A percentile compares a stretch with the other conserved stretches of the same genome.
Conservation (phyloP, 495 filamentous ascomycete genomes). For the Trichoderma parareesei region DNA sequence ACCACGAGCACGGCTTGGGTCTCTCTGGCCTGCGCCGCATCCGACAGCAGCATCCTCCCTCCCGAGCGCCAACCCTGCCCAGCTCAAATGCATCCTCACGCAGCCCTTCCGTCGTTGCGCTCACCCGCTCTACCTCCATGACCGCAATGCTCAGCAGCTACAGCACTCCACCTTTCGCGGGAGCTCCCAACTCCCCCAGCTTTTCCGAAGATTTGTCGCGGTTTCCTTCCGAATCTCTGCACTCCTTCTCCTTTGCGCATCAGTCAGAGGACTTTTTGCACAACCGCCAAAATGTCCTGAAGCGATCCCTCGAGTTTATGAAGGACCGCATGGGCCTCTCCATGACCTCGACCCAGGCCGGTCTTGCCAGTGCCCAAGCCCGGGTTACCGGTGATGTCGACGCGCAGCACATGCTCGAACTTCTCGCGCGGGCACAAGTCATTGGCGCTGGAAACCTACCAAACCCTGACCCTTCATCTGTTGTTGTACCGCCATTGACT, state of each 20-base stretch:
- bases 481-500: constrained; percentile 54
- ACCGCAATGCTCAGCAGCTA: constrained; percentile 39
- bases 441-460: constrained; percentile 48
- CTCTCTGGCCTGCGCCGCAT: constrained; percentile 84
- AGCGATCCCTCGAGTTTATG: constrained; percentile 96
- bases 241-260: constrained; percentile 97
- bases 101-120: constrained; percentile 47
- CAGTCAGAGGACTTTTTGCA: constrained; percentile 88
- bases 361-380: constrained; percentile 71
- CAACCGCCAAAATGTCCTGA: constrained; percentile 85
- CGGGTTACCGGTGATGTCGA: constrained; percentile 75
- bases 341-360: constrained; percentile 33
- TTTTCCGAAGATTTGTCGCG: constrained; percentile 82
- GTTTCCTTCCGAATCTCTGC: constrained; percentile 91
- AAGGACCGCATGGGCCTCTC: constrained; percentile 83
- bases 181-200: constrained; percentile 58
- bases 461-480: constrained; percentile 32
- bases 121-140: constrained; percentile 57
- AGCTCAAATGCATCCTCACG: constrained; percentile 48
- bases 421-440: constrained; percentile 70
- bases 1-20: constrained; percentile 51
- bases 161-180: constrained; percentile 38
- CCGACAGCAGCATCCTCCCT: constrained; percentile 66
- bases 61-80: constrained; percentile 57
- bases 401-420: constrained; percentile 82